Conservation (phyloP, 1,139 yeast genomes). For the Zygosaccharomyces pseudobailii region DNA sequence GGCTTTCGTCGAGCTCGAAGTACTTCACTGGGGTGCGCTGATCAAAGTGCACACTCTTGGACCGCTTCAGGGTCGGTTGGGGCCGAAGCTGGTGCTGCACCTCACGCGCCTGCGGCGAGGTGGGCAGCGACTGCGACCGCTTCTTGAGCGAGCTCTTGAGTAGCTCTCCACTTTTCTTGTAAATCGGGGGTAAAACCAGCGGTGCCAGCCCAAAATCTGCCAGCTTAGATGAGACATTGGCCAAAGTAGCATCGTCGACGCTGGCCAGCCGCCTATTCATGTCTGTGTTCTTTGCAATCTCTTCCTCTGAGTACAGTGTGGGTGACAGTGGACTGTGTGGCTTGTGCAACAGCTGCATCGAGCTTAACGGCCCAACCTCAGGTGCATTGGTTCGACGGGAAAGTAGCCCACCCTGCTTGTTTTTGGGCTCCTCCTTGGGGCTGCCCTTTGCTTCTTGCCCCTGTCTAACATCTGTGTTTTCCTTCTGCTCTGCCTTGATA, state of each 20-base stretch:
- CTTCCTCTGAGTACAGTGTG: conserved; percentile 16
- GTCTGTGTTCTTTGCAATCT: conserved; percentile 23
- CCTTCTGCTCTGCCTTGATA: not conserved
- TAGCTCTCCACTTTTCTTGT: conserved; percentile 31
- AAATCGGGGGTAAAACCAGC: conserved; percentile 19
- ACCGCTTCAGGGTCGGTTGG: conserved; percentile 18
- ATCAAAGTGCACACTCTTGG: conserved; percentile 34
- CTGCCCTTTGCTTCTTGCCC: not conserved
- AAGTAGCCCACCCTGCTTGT: not conserved
- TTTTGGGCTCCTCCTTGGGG: not conserved
- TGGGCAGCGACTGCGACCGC: conserved; percentile 32
- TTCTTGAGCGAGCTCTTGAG: conserved; percentile 27
- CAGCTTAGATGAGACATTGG: not conserved
- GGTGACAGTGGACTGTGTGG: conserved; percentile 24
- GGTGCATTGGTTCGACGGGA: conserved; percentile 3
- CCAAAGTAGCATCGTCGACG: not conserved
- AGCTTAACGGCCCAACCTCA: conserved; percentile 11
- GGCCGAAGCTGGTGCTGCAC: conserved; percentile 2
- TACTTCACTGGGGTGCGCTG: conserved; percentile 31
- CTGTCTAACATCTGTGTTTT: not conserved
- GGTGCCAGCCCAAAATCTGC: conserved; percentile 3
- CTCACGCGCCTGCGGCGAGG: conserved; percentile 21
- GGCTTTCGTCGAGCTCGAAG: conserved; percentile 30
- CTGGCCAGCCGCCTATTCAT: conserved; percentile 16
- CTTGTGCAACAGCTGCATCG: conserved; percentile 26